Conservation (phyloP, 2,329 filamentous ascomycete genomes). For the Ramularia endophylla region DNA sequence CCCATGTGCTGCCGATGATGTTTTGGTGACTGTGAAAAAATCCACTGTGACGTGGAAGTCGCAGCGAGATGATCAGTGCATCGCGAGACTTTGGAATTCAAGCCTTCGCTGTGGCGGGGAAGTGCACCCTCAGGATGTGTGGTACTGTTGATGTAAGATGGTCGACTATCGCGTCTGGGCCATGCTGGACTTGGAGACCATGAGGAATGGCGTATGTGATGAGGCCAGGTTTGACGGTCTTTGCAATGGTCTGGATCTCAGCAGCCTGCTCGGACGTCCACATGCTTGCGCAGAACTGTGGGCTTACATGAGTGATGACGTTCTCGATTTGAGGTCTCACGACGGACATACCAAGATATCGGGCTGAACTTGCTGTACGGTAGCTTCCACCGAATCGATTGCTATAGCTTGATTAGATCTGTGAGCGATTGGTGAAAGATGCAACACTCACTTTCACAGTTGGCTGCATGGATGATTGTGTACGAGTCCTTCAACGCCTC, state of each 20-base stretch:
- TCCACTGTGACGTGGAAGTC: too few relatives aligned
- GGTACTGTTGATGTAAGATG: slow-evolving; percentile 34
- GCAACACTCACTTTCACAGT: slow-evolving; percentile 53
- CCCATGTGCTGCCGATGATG: too few relatives aligned
- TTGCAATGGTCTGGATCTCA: slow-evolving; percentile 42
- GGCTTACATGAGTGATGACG: not conserved
- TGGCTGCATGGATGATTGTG: slow-evolving; percentile 56
- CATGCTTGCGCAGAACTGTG: slow-evolving; percentile 57
- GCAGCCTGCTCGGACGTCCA: slow-evolving; percentile 47
- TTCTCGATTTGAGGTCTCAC: not conserved
- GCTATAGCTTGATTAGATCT: slow-evolving; percentile 2
- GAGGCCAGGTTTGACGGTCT: slow-evolving; percentile 41
- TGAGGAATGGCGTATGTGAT: slow-evolving; percentile 50
- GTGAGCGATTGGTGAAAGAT: not conserved
- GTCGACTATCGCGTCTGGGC: slow-evolving; percentile 52
- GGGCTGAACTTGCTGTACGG: slow-evolving; percentile 48
- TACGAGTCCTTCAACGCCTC: slow-evolving; percentile 59
- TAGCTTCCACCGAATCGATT: slow-evolving; percentile 42
- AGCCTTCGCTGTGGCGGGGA: slow-evolving; percentile 1
- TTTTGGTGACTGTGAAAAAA: too few relatives aligned
- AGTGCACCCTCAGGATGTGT: slow-evolving; percentile 10
- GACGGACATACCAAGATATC: slow-evolving; percentile 29
- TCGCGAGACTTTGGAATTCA: not conserved
- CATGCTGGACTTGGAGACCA: slow-evolving; percentile 48
- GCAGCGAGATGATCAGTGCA: too few relatives aligned